phyloP scores from a whole-genome alignment of 495 filamentous ascomycete species.

The Tricharina praecox region DNA sequence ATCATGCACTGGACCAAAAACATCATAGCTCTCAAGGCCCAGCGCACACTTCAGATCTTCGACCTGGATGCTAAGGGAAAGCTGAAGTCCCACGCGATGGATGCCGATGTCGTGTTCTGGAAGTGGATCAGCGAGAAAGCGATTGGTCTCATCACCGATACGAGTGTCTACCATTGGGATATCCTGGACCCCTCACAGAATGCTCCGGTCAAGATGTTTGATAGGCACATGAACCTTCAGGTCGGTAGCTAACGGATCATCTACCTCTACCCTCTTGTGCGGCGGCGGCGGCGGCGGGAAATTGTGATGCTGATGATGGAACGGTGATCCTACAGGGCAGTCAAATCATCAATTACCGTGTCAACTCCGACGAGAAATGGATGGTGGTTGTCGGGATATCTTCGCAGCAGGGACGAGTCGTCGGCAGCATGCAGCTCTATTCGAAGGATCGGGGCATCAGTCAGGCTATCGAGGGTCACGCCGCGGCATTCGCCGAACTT shows the following conservation, averaged over 20 bases:
- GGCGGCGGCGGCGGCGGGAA: too few species aligned
- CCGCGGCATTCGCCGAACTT: conserved; percentile 82
- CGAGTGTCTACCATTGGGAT: conserved; percentile 90
- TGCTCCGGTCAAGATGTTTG: conserved; percentile 75
- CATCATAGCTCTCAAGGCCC: conserved; percentile 90
- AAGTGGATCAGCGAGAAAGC: conserved; percentile 89
- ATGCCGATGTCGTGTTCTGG: conserved; percentile 95
- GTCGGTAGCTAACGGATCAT: conserved; percentile 36
- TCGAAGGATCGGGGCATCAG: conserved; percentile 90
- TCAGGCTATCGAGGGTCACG: conserved; percentile 94
- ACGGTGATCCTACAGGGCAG: too few species aligned
- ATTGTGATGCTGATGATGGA: too few species aligned
- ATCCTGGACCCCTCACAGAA: conserved; percentile 64
- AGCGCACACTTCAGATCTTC: conserved; percentile 94
- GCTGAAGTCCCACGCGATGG: conserved; percentile 86
- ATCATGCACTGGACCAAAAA: conserved; percentile 97
- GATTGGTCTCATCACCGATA: conserved; percentile 78
- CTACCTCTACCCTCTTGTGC: conserved; percentile 5
- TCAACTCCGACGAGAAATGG: conserved; percentile 91
- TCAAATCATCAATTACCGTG: conserved; percentile 99
- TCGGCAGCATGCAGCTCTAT: conserved; percentile 91
- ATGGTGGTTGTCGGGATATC: conserved; percentile 95
- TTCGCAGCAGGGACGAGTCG: conserved; percentile 77
- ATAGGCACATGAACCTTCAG: conserved; percentile 71
- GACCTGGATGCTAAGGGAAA: conserved; percentile 78